These are phyloP conservation scores for Macrolepiota fuliginosa DNA, from an alignment of 768 basidiomycete species.

Conservation along the genomic window DNA sequence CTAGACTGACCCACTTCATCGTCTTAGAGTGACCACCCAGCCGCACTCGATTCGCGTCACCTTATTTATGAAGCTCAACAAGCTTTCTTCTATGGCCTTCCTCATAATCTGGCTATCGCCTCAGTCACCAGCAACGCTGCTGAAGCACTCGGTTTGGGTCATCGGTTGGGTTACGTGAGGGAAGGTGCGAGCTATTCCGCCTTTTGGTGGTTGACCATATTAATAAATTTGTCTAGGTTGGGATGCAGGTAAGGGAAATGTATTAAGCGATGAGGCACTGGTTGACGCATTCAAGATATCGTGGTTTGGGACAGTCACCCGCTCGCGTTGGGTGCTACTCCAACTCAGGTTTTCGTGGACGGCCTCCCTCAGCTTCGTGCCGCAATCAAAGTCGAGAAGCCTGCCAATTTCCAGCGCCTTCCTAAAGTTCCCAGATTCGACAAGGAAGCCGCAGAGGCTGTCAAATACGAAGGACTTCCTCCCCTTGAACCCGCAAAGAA, in stretches of 20 bases:
- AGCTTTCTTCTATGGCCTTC: constrained; percentile 78
- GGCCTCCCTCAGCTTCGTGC: constrained; percentile 71
- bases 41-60: constrained; percentile 62
- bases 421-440: constrained; percentile 72
- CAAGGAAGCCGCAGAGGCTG: constrained; percentile 57
- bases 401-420: constrained; percentile 35
- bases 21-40: constrained; percentile 61
- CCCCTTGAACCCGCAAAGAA: constrained; percentile 51
- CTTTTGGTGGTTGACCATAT: not conserved
- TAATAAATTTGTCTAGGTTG: constrained; percentile 44
- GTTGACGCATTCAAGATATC: constrained; percentile 45
- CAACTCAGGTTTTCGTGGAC: constrained; percentile 86
- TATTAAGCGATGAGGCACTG: not conserved
- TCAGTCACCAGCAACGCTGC: constrained; percentile 78
- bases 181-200: constrained; percentile 39
- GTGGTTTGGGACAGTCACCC: constrained; percentile 88
- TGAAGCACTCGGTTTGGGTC: constrained; percentile 67
- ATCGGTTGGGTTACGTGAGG: constrained; percentile 79
- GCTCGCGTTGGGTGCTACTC: constrained; percentile 81
- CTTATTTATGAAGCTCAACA: constrained; percentile 84
- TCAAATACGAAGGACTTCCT: constrained; percentile 72
- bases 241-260: constrained; percentile 56
- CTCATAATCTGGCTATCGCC: constrained; percentile 64
- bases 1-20: not conserved
- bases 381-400: constrained; percentile 51